Conservation (phyloP, 2,329 filamentous ascomycete genomes). For the Aspergillus niger region DNA sequence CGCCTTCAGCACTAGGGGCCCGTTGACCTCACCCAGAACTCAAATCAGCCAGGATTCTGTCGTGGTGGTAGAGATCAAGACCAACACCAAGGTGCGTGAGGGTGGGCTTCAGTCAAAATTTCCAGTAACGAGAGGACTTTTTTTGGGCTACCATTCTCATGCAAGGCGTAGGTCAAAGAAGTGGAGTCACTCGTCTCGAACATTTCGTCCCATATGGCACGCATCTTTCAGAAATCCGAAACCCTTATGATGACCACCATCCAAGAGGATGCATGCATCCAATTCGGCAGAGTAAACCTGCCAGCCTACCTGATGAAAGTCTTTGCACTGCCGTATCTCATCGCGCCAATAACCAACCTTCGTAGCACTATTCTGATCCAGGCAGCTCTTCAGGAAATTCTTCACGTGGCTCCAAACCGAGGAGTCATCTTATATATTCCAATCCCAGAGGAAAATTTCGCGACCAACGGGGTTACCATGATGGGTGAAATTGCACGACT, state of each 20-base stretch:
- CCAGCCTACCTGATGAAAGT: slow-evolving; percentile 79
- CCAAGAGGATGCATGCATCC: slow-evolving; percentile 72
- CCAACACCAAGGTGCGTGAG: slow-evolving; percentile 60
- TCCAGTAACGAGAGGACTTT: too few relatives aligned
- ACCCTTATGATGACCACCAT: slow-evolving; percentile 74
- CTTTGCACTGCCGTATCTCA: slow-evolving; percentile 66
- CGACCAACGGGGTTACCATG: slow-evolving; percentile 69
- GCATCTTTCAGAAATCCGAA: slow-evolving; percentile 73
- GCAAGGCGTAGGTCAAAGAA: slow-evolving; percentile 58
- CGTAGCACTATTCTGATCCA: slow-evolving; percentile 78
- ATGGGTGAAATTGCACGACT: slow-evolving; percentile 66
- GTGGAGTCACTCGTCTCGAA: slow-evolving; percentile 76
- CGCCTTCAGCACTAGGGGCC: slow-evolving; percentile 41
- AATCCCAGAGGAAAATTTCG: slow-evolving; percentile 70
- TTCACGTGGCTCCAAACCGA: slow-evolving; percentile 66
- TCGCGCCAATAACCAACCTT: slow-evolving; percentile 75
- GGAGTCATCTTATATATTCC: slow-evolving; percentile 74
- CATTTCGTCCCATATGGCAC: slow-evolving; percentile 71
- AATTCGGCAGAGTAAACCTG: slow-evolving; percentile 73
- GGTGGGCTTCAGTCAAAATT: not conserved
- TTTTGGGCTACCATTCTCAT: slow-evolving; percentile 18
- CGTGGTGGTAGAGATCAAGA: slow-evolving; percentile 65
- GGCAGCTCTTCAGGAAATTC: slow-evolving; percentile 68
- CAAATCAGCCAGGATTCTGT: slow-evolving; percentile 58
- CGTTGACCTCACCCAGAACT: slow-evolving; percentile 44